Base-by-base conservation (phyloP, 805 yeast species). In the Candida alai region DNA sequence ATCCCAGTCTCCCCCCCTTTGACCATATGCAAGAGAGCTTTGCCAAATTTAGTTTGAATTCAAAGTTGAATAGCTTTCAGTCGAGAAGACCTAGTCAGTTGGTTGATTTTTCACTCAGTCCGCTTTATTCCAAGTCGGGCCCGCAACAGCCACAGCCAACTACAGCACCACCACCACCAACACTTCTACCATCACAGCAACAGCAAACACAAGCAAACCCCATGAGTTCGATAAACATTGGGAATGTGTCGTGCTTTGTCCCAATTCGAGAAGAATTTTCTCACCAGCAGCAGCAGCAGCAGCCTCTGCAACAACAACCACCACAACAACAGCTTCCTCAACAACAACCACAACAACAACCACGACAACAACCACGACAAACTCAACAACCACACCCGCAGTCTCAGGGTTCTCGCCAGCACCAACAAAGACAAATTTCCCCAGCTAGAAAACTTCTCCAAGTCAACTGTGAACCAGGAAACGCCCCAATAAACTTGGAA, bases 41-140 rank as follows among this genome's bases (percentile, higher is more conserved):
- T 33, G 45, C 48, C 9, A 52, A 49, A 19, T 49, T 65, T 39
- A 54, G 51, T 28, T 48, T 64, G 37, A 58, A 56, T 41, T 46
- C 65, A 11, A 55, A 58, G 35, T 55, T 57, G 20, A 55, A 53
- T 36, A 68, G 60, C 30, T 65, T 65, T 36, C 70, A 62, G 44
- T 52, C 61, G 10, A 58, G 71, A 42, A 52, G 72, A 35, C 73
- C 70, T 5, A 58, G 67, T 34, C 70, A 65, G 38, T 51, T 65
- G 47, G 69, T 53, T 10, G 65, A 60, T 24, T 54, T 51, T 61
- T 57, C 33, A 60, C 27, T 17, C 17, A 32, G 32, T 19, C 32
- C 41, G 15, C 30, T 28, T 23, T 37, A 28, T 28, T 8, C 12
- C 5, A 29, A 29, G 12, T 19, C 15, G 13, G 19, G 25, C 15